Conservation (phyloP, 495 filamentous ascomycete species). For the Neurospora hispaniola region DNA sequence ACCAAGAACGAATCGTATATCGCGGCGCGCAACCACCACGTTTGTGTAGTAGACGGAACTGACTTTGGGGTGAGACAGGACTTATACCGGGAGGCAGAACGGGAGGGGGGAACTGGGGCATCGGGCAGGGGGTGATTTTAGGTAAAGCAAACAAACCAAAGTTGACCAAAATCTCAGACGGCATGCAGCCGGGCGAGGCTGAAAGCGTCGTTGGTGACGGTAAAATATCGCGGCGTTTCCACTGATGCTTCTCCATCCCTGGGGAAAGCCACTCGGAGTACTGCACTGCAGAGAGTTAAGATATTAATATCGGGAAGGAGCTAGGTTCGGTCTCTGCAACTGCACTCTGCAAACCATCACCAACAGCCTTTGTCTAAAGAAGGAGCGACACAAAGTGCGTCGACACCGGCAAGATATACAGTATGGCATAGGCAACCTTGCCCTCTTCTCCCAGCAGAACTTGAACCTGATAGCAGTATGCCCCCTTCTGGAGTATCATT, state of each 20-base stretch:
- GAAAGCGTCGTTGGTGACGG: not conserved
- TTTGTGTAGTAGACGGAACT: not conserved
- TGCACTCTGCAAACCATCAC: not conserved
- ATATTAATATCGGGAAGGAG: not conserved
- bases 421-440: not conserved
- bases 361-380: not conserved
- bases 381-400: not conserved
- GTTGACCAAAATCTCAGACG: not conserved
- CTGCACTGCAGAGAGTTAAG: not conserved
- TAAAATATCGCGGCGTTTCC: not conserved
- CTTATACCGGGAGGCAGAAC: not conserved
- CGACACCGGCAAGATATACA: not conserved
- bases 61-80: not conserved
- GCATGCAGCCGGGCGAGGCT: not conserved
- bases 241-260: not conserved
- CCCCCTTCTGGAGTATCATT: not conserved
- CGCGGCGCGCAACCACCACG: not conserved
- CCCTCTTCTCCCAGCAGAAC: no score
- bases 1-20: not conserved
- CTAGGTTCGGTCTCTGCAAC: not conserved
- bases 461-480: no score
- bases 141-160: not conserved
- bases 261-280: not conserved
- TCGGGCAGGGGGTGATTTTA: not conserved
- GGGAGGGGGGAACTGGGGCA: not conserved